phyloP scores from a whole-genome alignment of 495 filamentous ascomycete genomes.

The Tuber indicum region DNA sequence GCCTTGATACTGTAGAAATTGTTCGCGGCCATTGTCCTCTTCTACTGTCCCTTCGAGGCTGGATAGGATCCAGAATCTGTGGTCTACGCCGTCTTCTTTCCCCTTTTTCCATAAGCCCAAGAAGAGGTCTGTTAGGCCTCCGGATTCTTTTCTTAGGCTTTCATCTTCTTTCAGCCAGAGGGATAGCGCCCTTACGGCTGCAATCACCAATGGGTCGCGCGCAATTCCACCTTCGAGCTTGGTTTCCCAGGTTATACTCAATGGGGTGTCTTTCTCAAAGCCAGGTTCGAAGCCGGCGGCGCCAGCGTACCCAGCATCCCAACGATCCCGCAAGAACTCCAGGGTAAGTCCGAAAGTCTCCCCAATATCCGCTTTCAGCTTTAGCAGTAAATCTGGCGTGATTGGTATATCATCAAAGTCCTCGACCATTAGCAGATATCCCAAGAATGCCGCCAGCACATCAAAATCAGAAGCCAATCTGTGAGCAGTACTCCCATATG shows the following conservation, averaged over 20 bases:
- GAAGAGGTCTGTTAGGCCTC: conserved; percentile 55
- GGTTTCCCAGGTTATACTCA: conserved; percentile 52
- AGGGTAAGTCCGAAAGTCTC: conserved; percentile 55
- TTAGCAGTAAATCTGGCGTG: conserved; percentile 51
- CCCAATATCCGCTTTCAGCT: conserved; percentile 53
- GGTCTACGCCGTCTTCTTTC: conserved; percentile 44
- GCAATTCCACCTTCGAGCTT: conserved; percentile 43
- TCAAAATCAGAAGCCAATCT: conserved; percentile 56
- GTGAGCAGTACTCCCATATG: conserved; percentile 48
- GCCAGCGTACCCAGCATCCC: conserved; percentile 54
- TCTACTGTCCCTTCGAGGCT: conserved; percentile 51
- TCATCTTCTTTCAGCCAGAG: conserved; percentile 62
- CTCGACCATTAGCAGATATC: conserved; percentile 52
- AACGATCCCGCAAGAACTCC: conserved; percentile 61
- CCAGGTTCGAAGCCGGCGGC: conserved; percentile 51
- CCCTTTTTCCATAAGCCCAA: conserved; percentile 50
- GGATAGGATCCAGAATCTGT: conserved; percentile 50
- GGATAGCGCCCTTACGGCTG: conserved; percentile 50
- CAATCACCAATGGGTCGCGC: conserved; percentile 49
- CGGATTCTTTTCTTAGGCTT: conserved; percentile 51
- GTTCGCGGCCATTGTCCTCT: conserved; percentile 46
- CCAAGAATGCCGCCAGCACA: conserved; percentile 54
- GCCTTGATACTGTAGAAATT: conserved; percentile 47
- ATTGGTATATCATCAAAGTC: conserved; percentile 37
- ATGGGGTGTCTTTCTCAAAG: conserved; percentile 36